Conservation (phyloP, 2,329 filamentous ascomycete species). For the Sclerotinia trifoliorum region DNA sequence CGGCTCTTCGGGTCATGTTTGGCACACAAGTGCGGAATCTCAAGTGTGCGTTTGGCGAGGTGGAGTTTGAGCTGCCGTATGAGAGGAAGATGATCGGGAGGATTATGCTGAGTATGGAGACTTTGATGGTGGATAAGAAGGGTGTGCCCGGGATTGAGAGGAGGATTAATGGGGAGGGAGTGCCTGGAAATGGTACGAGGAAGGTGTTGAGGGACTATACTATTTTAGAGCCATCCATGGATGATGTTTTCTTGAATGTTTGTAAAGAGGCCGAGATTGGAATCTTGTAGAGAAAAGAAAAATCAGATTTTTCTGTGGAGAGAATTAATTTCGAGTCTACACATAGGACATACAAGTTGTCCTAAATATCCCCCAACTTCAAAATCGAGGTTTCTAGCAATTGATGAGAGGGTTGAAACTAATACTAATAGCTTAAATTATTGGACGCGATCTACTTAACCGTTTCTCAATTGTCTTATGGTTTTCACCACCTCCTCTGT, state of each 20-base stretch:
- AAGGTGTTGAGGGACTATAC: not conserved
- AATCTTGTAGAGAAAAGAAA: not conserved
- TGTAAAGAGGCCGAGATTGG: not conserved
- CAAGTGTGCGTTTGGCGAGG: not conserved
- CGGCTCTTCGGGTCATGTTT: not conserved
- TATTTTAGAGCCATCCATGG: not conserved
- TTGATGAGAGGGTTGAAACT: not conserved
- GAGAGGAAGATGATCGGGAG: not conserved
- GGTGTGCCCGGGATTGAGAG: not conserved
- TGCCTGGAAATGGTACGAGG: not conserved
- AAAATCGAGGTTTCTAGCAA: not conserved
- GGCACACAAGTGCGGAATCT: not conserved
- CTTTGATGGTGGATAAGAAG: not conserved
- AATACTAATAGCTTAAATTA: not conserved
- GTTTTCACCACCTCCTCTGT: no score
- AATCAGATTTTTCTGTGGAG: not conserved
- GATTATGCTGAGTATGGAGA: slow-evolving; percentile 3
- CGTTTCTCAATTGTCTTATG: not conserved
- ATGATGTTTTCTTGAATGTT: not conserved
- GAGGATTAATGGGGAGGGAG: not conserved
- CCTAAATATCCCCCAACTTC: not conserved
- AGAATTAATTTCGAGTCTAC: not conserved
- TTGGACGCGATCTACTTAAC: not conserved
- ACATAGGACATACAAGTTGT: not conserved
- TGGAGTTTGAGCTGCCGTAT: not conserved